These are phyloP conservation scores for Paraurostyla sp. DNA, from an alignment of 73 alveolate genomes.

Conservation along the genomic window DNA sequence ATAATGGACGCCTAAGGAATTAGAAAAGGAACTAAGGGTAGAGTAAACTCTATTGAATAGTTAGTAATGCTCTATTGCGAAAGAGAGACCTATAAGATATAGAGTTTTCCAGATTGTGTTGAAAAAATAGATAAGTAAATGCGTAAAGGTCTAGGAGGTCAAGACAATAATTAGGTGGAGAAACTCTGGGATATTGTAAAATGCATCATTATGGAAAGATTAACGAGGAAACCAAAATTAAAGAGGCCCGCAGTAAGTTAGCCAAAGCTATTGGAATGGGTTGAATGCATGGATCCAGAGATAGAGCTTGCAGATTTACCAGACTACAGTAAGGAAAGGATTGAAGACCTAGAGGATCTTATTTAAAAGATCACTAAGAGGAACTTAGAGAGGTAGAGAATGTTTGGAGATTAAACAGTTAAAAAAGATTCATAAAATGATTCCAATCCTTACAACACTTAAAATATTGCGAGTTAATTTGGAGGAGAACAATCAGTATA, in stretches of 20 bases:
- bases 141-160: slow-evolving; percentile 7
- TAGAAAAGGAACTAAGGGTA: slow-evolving; percentile 60
- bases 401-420: background rate
- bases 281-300: slow-evolving; percentile 71
- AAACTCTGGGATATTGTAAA: slow-evolving; percentile 63
- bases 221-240: slow-evolving; percentile 59
- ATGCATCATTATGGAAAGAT: slow-evolving; percentile 58
- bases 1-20: slow-evolving; percentile 63
- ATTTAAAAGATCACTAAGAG: slow-evolving; percentile 6
- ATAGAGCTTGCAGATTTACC: slow-evolving; percentile 60
- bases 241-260: slow-evolving; percentile 66
- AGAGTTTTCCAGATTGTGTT: slow-evolving; percentile 43
- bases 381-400: slow-evolving; percentile 38
- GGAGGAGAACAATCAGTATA: background rate
- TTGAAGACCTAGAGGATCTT: slow-evolving; percentile 57
- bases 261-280: slow-evolving; percentile 57
- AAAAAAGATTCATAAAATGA: background rate
- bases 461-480: background rate
- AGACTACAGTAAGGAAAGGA: slow-evolving; percentile 33
- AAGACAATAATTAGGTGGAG: slow-evolving; percentile 13
- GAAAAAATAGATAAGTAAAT: slow-evolving; percentile 35
- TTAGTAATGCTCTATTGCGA: slow-evolving; percentile 59
- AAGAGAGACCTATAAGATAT: slow-evolving; percentile 66
- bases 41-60: slow-evolving; percentile 63
- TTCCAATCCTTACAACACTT: background rate